Conservation (phyloP, 2,329 filamentous ascomycete genomes). For the Aspergillus unguis region DNA sequence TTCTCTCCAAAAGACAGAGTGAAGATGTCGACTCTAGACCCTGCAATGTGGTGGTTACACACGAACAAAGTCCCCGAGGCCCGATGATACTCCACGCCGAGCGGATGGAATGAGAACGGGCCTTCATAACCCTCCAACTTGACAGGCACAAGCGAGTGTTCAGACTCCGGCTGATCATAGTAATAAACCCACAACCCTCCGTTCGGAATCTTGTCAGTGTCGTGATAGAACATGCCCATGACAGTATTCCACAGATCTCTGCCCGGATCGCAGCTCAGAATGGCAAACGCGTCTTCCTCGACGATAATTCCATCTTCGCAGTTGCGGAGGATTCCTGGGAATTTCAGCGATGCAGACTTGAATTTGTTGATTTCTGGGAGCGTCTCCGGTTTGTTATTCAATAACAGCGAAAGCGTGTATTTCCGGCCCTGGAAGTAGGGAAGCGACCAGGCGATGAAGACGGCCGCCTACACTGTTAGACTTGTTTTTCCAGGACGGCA, state of each 20-base stretch:
- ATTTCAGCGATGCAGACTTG: conserved; percentile 6
- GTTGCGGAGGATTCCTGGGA: conserved; percentile 16
- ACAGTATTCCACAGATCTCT: conserved; percentile 13
- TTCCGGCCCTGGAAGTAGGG: conserved; percentile 1
- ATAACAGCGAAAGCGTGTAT: conserved; percentile 4
- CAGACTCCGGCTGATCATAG: not conserved
- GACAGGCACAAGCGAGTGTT: conserved; percentile 3
- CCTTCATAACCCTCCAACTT: conserved; percentile 6
- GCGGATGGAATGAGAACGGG: conserved; percentile 14
- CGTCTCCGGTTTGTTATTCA: conserved; percentile 13
- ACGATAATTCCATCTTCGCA: conserved; percentile 16
- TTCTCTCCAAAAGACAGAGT: conserved; percentile 5
- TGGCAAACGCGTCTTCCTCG: conserved; percentile 8
- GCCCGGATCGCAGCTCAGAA: conserved; percentile 10
- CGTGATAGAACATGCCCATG: conserved; percentile 15
- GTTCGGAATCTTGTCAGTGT: conserved; percentile 13
- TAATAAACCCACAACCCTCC: conserved; percentile 9
- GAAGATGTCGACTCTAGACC: conserved; percentile 18
- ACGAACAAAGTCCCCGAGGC: conserved; percentile 13
- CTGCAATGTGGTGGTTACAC: conserved; percentile 14
- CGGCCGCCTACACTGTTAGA: not conserved
- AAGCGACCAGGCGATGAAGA: not conserved
- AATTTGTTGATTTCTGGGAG: conserved; percentile 10
- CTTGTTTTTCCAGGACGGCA: too few species aligned
- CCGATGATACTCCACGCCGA: conserved; percentile 16